phyloP scores from a whole-genome alignment of 192 early-diverging fungal genomes.

The Coemansia sp. region DNA sequence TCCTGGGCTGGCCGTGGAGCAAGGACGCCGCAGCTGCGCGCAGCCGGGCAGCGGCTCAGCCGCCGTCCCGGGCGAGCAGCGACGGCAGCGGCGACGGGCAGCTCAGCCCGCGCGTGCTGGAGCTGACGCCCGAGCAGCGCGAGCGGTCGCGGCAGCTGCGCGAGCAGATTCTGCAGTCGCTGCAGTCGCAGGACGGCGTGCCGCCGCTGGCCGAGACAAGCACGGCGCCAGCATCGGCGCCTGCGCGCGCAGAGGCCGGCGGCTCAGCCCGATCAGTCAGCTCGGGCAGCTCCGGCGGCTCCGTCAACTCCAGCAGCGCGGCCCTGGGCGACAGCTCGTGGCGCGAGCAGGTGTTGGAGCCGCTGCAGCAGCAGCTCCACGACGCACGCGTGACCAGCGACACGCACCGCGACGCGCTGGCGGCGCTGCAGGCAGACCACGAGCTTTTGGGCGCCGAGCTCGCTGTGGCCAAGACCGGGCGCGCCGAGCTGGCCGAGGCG shows the following conservation, averaged over 20 bases:
- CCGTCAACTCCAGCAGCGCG: not conserved
- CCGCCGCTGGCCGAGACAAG: not conserved
- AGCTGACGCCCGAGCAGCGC: constrained; percentile 29
- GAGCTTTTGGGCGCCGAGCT: constrained; percentile 30
- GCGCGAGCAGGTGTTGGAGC: constrained; percentile 45
- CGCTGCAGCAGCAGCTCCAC: constrained; percentile 39
- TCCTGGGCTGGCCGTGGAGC: constrained; percentile 47
- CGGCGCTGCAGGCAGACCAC: constrained; percentile 33
- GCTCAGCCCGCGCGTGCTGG: constrained; percentile 29
- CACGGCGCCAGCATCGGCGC: too few relatives aligned
- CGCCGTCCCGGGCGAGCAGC: not conserved
- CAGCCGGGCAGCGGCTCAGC: not conserved
- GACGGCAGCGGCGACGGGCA: not conserved
- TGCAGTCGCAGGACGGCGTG: constrained; percentile 29
- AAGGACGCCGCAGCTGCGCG: constrained; percentile 7
- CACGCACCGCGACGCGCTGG: constrained; percentile 36
- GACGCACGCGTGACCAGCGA: constrained; percentile 42
- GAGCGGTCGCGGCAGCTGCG: constrained; percentile 32
- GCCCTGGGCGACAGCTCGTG: constrained; percentile 20
- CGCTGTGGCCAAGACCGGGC: constrained; percentile 24
- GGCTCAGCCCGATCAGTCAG: not conserved
- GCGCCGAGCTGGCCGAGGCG: constrained; percentile 28
- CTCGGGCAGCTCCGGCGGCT: too few relatives aligned
- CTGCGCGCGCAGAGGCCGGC: too few relatives aligned
- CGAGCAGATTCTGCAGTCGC: constrained; percentile 34